Percentiles rank a stretch among this genome's conserved stretches.
These are phyloP conservation scores for Diaporthe sp. DNA, from an alignment of 2,329 filamentous ascomycete genomes.

Conservation along the genomic window DNA sequence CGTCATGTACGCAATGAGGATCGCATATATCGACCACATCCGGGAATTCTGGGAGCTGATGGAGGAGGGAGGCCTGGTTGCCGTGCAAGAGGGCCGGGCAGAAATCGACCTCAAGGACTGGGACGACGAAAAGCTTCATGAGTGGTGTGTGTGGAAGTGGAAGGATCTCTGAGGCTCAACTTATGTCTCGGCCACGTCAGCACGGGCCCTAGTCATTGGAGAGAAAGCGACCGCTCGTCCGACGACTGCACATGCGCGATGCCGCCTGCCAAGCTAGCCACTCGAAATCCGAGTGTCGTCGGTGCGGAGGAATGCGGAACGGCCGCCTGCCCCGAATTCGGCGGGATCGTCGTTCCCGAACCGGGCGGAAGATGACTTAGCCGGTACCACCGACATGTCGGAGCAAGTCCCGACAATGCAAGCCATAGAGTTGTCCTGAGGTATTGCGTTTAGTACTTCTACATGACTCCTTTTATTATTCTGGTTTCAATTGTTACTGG, in stretches of 20 bases:
- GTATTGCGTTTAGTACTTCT: background rate
- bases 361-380: conserved; percentile 4
- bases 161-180: conserved; percentile 26
- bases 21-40: conserved; percentile 41
- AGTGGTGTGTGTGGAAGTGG: conserved; percentile 42
- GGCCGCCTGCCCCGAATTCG: background rate
- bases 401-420: background rate
- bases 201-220: too few relatives aligned
- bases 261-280: background rate
- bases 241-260: background rate
- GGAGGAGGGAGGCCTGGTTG: conserved; percentile 39
- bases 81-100: conserved; percentile 38
- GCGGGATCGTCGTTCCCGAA: background rate
- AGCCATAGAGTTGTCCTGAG: too few relatives aligned
- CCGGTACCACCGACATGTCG: background rate
- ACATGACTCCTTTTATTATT: background rate
- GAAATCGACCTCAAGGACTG: conserved; percentile 40
- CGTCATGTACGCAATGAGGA: conserved; percentile 40
- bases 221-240: background rate
- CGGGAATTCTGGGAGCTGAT: conserved; percentile 42
- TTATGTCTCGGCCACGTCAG: too few relatives aligned
- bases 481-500: too few relatives aligned
- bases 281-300: background rate
- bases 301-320: background rate
- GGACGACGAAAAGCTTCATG: conserved; percentile 41